Evolutionary conservation across 495 filamentous ascomycete genomes (phyloP).

Genomic region (Ramalina peruviana): DNA sequence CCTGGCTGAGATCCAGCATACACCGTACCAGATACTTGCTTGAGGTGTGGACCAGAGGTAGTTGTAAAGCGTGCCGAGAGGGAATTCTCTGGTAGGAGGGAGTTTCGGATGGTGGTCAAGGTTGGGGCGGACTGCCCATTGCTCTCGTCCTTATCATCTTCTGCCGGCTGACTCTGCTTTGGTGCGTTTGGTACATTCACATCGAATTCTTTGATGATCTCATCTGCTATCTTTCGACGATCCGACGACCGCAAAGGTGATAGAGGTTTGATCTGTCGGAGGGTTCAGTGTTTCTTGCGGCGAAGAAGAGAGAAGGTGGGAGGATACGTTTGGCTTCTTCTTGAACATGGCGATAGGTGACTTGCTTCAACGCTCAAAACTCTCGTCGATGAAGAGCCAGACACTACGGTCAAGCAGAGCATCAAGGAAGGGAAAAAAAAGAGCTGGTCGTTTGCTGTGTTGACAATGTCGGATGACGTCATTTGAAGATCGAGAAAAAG

Average conservation of each 20-base stretch:
- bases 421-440: too few relatives aligned
- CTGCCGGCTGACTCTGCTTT: slow-evolving; percentile 17
- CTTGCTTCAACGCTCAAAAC: too few relatives aligned
- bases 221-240: slow-evolving; percentile 53
- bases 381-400: too few relatives aligned
- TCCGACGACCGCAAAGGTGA: slow-evolving; percentile 59
- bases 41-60: slow-evolving; percentile 50
- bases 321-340: slow-evolving; percentile 56
- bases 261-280: slow-evolving; percentile 49
- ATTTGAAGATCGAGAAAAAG: too few relatives aligned
- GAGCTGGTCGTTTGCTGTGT: too few relatives aligned
- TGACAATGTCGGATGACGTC: too few relatives aligned
- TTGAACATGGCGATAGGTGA: slow-evolving; percentile 46
- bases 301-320: slow-evolving; percentile 15
- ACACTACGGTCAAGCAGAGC: too few relatives aligned
- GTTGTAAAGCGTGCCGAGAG: slow-evolving; percentile 56
- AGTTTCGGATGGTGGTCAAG: slow-evolving; percentile 42
- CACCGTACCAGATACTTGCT: slow-evolving; percentile 47
- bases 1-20: slow-evolving; percentile 46
- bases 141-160: slow-evolving; percentile 22
- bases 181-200: slow-evolving; percentile 36
- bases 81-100: slow-evolving; percentile 49
- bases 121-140: slow-evolving; percentile 27
- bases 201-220: slow-evolving; percentile 50
- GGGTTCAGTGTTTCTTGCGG: slow-evolving; percentile 1